Conservation (phyloP, 768 basidiomycete species). For the Chiua virens region DNA sequence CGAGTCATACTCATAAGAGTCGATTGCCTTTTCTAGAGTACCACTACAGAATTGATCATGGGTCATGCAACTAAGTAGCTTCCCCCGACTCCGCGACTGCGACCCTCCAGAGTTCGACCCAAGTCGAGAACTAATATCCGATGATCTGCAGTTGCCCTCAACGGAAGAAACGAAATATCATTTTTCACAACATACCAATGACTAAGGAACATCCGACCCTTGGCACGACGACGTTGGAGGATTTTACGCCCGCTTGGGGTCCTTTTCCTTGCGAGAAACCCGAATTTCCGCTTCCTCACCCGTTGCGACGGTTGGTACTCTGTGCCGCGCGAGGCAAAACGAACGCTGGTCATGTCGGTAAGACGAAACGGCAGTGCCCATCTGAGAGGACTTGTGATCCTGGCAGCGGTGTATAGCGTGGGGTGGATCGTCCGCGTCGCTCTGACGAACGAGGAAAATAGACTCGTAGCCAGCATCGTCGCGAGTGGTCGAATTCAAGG, state of each 20-base stretch:
- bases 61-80: too few species aligned
- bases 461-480: constrained; percentile 9
- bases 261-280: constrained; percentile 79
- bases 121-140: background rate
- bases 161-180: background rate
- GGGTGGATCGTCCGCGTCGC: constrained; percentile 24
- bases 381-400: constrained; percentile 15
- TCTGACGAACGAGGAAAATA: constrained; percentile 24
- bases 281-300: constrained; percentile 89
- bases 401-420: constrained; percentile 8
- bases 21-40: constrained; percentile 23
- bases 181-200: constrained; percentile 50
- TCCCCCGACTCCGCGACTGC: background rate
- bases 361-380: constrained; percentile 23
- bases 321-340: constrained; percentile 71
- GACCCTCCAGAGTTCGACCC: background rate
- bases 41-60: background rate
- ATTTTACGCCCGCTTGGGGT: constrained; percentile 70
- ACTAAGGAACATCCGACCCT: constrained; percentile 76
- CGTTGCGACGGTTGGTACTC: constrained; percentile 98
- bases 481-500: background rate
- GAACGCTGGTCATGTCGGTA: constrained; percentile 28
- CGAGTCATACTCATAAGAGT: constrained; percentile 12
- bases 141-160: background rate
- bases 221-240: constrained; percentile 64